A percentile compares a stretch with the other conserved stretches of the same genome.
Conservation (phyloP, 305 asterid genomes). For the Plantago lanceolata region DNA sequence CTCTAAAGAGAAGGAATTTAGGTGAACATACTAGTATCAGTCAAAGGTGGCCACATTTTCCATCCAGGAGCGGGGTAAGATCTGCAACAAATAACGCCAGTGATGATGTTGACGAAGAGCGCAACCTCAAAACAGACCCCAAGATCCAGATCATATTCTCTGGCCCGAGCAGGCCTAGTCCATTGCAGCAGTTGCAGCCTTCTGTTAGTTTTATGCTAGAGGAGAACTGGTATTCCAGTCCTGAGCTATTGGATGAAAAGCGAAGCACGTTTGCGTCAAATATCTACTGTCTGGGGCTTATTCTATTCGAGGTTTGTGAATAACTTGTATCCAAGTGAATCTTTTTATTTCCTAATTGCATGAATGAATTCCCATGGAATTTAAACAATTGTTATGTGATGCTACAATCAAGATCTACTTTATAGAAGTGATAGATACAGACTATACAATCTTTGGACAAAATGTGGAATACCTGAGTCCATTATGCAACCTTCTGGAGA, state of each 20-base stretch:
- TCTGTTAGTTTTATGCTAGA: slow-evolving; percentile 44
- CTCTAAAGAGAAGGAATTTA: slow-evolving; percentile 52
- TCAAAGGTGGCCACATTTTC: slow-evolving; percentile 63
- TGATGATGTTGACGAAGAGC: slow-evolving; percentile 31
- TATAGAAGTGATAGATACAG: not conserved
- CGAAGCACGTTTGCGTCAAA: slow-evolving; percentile 71
- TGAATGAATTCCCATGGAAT: slow-evolving; percentile 16
- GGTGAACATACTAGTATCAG: slow-evolving; percentile 37
- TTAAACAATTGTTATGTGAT: slow-evolving; percentile 13
- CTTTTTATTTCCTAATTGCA: slow-evolving; percentile 18
- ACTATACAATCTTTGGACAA: not conserved
- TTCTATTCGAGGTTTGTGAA: slow-evolving; percentile 89
- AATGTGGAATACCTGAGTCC: not conserved
- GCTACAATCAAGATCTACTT: not conserved
- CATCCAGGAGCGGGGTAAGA: slow-evolving; percentile 41
- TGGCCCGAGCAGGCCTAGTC: slow-evolving; percentile 32
- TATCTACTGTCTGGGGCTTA: slow-evolving; percentile 81
- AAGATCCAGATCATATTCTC: slow-evolving; percentile 31
- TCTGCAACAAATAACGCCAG: slow-evolving; percentile 34
- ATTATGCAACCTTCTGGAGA: not conserved
- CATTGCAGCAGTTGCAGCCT: slow-evolving; percentile 33
- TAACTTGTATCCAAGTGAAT: slow-evolving; percentile 23
- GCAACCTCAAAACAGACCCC: slow-evolving; percentile 30
- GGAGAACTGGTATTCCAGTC: slow-evolving; percentile 83
- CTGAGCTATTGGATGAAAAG: slow-evolving; percentile 61